Base-by-base conservation (phyloP, 805 yeast genomes). In the Yarrowia divulgata region DNA sequence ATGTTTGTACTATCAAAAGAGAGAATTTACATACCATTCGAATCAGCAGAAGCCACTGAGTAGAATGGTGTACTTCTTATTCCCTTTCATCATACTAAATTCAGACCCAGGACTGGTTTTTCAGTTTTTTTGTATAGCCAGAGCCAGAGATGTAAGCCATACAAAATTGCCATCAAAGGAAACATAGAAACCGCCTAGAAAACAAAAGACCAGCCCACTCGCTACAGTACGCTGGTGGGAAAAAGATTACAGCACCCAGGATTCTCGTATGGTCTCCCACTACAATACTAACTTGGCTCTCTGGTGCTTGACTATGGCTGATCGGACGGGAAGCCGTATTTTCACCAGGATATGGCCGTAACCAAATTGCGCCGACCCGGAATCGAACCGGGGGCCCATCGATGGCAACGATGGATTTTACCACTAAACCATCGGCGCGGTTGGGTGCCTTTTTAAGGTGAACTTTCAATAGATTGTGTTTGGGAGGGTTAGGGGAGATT, bases 251-350 rank as follows among this genome's bases (percentile, higher is more conserved):
- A 54, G 58, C 58, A 54, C 58, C 58, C 58, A 55, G 62, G 62
- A 55, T 55, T 55, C 63, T 55, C 63, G 63, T 55, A 55, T 55
- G 63, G 63, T 55, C 63, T 55, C 63, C 63, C 63, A 55, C 63
- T 55, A 55, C 63, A 55, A 55, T 55, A 55, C 63, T 55, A 55
- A 55, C 63, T 55, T 40, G 63, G 63, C 63, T 55, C 63, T 55
- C 63, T 55, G 63, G 63, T 55, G 63, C 63, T 55, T 55, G 63
- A 55, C 63, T 55, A 55, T 55, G 63, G 63, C 63, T 55, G 63
- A 55, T 55, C 63, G 63, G 63, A 55, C 63, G 48, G 48, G 48
- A 55, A 55, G 48, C 63, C 63, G 48, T 55, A 55, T 39, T 55
- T 55, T 55, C 62, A 55, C 62, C 62, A 55, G 62, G 62, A 55